A percentile compares a stretch with the other conserved stretches of the same genome.
Conservation (phyloP, 306 rosid genomes). For the Ochetophila trinervis region DNA sequence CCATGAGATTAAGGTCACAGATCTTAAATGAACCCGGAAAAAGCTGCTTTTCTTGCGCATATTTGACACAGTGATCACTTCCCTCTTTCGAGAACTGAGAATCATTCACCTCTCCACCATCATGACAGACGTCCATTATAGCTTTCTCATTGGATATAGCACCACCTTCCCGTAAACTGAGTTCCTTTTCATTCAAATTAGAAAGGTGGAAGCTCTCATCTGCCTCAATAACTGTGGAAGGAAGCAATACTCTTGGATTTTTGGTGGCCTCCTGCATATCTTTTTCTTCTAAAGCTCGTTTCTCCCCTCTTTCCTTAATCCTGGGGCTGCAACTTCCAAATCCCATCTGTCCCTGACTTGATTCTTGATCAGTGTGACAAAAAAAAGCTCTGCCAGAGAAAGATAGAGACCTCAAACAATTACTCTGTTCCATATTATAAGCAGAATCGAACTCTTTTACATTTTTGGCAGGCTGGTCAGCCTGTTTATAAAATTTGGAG, state of each 20-base stretch:
- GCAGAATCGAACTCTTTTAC: conserved; percentile 40
- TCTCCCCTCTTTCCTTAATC: conserved; percentile 61
- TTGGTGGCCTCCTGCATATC: conserved; percentile 54
- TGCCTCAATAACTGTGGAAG: conserved; percentile 44
- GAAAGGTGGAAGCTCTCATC: conserved; percentile 47
- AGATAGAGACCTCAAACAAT: conserved; percentile 40
- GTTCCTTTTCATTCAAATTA: conserved; percentile 46
- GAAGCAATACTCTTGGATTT: conserved; percentile 59
- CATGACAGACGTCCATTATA: conserved; percentile 40
- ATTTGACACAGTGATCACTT: conserved; percentile 44
- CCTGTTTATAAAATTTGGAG: conserved; percentile 38
- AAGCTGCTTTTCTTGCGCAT: conserved; percentile 62
- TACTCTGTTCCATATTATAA: conserved; percentile 36
- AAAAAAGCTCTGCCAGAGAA: conserved; percentile 38
- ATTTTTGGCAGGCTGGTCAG: conserved; percentile 34
- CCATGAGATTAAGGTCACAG: conserved; percentile 94
- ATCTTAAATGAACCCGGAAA: conserved; percentile 78
- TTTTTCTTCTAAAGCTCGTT: conserved; percentile 50
- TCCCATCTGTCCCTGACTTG: conserved; percentile 30
- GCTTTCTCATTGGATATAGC: conserved; percentile 34
- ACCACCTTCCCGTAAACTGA: conserved; percentile 37
- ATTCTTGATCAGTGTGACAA: conserved; percentile 39
- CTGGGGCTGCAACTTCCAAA: conserved; percentile 42
- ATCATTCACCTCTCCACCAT: conserved; percentile 33
- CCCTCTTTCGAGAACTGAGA: conserved; percentile 45